Evolutionary conservation across 805 yeast genomes (phyloP), one percentile per base, ranked within the genome.

Genomic region (Candida nonsorbophila): DNA sequence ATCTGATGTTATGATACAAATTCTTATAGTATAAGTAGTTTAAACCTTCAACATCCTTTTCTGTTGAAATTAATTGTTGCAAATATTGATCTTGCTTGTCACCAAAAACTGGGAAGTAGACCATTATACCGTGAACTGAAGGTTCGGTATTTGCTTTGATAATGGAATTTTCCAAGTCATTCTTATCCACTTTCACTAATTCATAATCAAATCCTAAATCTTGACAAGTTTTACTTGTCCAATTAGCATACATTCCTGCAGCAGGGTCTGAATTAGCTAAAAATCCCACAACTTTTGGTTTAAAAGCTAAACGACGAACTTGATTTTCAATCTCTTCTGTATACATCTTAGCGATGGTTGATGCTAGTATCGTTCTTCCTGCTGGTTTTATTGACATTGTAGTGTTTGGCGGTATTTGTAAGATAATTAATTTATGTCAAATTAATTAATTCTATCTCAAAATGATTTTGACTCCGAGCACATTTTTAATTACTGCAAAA

Each of bases 91-190:
- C 98, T 59, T 92, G 97, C 35, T 84, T 75, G 51, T 85, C 84
- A 3, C 95, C 96, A 58, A 85, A 92, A 3, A 92, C 97, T 0
- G 98, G 98, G 72, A 90, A 92, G 55, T 92, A 92, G 10, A 92
- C 90, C 84, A 92, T 87, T 42, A 92, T 92, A 14, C 97, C 98
- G 51, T 87, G 79, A 22, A 90, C 84, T 1, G 53, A 43, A 32
- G 71, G 74, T 48, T 88, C 90, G 16, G 67, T 64, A 53, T 92
- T 92, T 35, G 97, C 96, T 23, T 72, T 76, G 26, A 87, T 72
- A 36, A 92, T 76, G 18, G 76, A 79, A 42, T 79, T 87, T 54
- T 92, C 98, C 37, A 92, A 67, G 19, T 79, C 81, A 42, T 92
- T 95, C 51, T 84, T 86, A 42, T 72, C 74, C 12, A 82, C 78